These are phyloP conservation scores for Sugiyamaella grinbergsii DNA, from an alignment of 1,139 yeast species.

Conservation along the genomic window DNA sequence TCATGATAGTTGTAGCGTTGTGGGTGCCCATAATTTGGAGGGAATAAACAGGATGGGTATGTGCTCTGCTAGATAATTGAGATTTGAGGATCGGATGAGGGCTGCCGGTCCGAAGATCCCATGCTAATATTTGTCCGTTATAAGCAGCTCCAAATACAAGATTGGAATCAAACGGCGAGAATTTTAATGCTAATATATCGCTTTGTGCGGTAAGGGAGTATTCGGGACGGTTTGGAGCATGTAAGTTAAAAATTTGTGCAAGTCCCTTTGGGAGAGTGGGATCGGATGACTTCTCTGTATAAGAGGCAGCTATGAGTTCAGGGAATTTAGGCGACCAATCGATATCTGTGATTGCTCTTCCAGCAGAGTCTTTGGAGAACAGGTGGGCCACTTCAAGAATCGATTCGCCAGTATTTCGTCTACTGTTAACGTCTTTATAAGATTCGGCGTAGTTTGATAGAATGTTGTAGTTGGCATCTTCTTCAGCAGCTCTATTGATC, in stretches of 20 bases:
- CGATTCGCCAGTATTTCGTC: conserved; percentile 18
- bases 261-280: conserved; percentile 40
- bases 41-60: conserved; percentile 48
- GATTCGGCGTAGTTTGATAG: conserved; percentile 39
- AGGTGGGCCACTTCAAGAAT: conserved; percentile 34
- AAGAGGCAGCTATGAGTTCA: conserved; percentile 49
- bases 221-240: conserved; percentile 51
- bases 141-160: conserved; percentile 50
- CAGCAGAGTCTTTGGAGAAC: conserved; percentile 32
- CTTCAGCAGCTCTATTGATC: conserved; percentile 45
- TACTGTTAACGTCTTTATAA: conserved; percentile 18
- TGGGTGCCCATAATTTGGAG: conserved; percentile 44
- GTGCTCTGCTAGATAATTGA: conserved; percentile 43
- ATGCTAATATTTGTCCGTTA: conserved; percentile 51
- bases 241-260: conserved; percentile 47
- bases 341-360: conserved; percentile 45
- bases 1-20: conserved; percentile 42
- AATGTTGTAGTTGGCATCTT: conserved; percentile 43
- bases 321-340: conserved; percentile 49
- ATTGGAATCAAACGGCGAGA: conserved; percentile 45
- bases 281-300: conserved; percentile 35
- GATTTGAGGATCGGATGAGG: conserved; percentile 41
- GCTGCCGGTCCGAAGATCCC: conserved; percentile 47
- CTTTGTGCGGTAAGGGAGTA: conserved; percentile 53
- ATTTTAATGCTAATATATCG: conserved; percentile 45